Evolutionary conservation across 108 stramenopile species (phyloP).

Genomic region (Bacterosira constricta): DNA sequence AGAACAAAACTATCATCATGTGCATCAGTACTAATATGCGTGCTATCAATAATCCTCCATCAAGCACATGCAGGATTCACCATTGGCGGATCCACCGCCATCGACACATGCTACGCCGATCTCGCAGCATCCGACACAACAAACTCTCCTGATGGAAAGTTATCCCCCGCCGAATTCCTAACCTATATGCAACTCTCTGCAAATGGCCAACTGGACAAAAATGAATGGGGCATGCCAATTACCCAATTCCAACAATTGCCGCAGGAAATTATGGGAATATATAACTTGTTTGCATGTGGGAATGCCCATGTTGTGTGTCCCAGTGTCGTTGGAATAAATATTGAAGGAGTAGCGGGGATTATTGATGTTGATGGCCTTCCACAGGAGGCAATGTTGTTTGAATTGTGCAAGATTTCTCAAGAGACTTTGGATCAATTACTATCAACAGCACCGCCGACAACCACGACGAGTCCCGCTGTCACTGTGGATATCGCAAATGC

Average conservation of each 20-base stretch:
- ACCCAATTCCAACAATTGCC: conserved; percentile 16
- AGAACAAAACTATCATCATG: too few species aligned
- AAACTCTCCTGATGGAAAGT: conserved; percentile 10
- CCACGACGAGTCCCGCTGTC: too few species aligned
- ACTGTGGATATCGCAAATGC: too few species aligned
- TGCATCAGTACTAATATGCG: too few species aligned
- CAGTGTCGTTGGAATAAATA: conserved; percentile 31
- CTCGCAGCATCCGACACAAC: conserved; percentile 17
- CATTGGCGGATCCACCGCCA: conserved; percentile 21
- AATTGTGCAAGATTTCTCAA: conserved; percentile 10
- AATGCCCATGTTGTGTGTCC: conserved; percentile 33
- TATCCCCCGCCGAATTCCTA: conserved; percentile 38
- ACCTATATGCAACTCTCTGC: conserved; percentile 19
- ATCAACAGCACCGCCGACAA: too few species aligned
- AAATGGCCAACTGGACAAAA: conserved; percentile 5
- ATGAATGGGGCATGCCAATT: conserved; percentile 29
- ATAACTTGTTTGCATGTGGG: conserved; percentile 46
- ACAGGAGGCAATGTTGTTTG: background rate
- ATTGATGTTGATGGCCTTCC: background rate
- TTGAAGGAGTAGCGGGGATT: conserved; percentile 1
- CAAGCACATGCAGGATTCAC: too few species aligned
- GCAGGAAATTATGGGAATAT: conserved; percentile 17
- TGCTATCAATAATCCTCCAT: too few species aligned
- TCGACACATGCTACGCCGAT: conserved; percentile 30
- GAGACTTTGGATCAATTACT: too few species aligned